These are phyloP conservation scores for Clohesyomyces aquaticus DNA, from an alignment of 495 filamentous ascomycete genomes.

Conservation along the genomic window DNA sequence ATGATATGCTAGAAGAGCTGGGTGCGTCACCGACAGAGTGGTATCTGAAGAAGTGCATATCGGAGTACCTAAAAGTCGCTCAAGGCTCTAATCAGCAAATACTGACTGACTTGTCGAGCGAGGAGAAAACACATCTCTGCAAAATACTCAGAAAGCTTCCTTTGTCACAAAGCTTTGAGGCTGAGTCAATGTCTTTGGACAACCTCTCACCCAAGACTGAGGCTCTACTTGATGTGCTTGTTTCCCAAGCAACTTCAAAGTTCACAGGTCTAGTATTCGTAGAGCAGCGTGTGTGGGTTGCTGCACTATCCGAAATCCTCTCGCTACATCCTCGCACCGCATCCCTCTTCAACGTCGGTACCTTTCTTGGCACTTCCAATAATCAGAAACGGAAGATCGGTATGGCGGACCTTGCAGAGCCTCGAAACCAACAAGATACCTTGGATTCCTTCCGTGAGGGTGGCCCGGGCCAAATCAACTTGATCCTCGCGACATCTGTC, in stretches of 20 bases:
- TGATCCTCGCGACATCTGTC: constrained; percentile 82
- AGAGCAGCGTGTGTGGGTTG: constrained; percentile 69
- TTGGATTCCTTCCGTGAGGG: constrained; percentile 72
- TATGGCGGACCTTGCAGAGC: constrained; percentile 64
- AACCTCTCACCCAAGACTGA: constrained; percentile 38
- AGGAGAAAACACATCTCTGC: constrained; percentile 66
- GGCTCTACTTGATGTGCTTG: constrained; percentile 59
- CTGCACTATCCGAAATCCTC: constrained; percentile 68
- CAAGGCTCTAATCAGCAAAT: constrained; percentile 43
- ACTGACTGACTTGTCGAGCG: constrained; percentile 48
- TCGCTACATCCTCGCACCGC: constrained; percentile 61
- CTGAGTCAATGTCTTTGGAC: not conserved
- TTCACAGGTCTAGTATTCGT: constrained; percentile 81
- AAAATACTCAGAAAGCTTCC: constrained; percentile 53
- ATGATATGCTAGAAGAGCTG: constrained; percentile 64
- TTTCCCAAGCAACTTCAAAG: constrained; percentile 48
- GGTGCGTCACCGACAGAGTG: constrained; percentile 75
- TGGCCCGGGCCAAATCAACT: constrained; percentile 68
- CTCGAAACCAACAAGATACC: constrained; percentile 59
- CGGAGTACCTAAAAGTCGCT: constrained; percentile 50
- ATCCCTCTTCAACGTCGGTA: constrained; percentile 61
- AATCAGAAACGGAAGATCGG: constrained; percentile 52
- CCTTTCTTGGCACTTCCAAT: constrained; percentile 74
- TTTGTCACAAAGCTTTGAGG: not conserved
- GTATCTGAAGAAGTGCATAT: constrained; percentile 65